Evolutionary conservation across 2,329 filamentous ascomycete species (phyloP), one percentile per base, ranked within the genome.

Genomic region (Trichoderma breve): DNA sequence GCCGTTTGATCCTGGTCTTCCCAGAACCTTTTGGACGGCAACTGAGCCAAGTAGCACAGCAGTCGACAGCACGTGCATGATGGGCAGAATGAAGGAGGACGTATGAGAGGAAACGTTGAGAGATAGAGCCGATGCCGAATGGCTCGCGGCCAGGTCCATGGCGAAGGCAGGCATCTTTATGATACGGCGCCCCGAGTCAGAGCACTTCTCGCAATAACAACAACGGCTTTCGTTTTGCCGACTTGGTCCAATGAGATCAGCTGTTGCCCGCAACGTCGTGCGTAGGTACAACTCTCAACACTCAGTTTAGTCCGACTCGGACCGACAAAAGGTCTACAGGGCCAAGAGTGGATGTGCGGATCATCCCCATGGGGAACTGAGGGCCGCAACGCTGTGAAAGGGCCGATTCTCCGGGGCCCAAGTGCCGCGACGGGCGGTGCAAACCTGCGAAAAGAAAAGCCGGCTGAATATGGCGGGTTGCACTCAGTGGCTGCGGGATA

Each of bases 41-140:
- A 84, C 80, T 67, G 84, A 83, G 80, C 86, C 85, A 72, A 88
- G 80, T 32, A 89, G 79, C 36, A 88, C 75, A 36, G 86, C 79
- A 70, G 85, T 85, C 30, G 85, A 82, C 73, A 88, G 74, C 67
- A 85, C 80, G 76, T 87, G 82, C 86, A 88, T 87, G 78, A 85
- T 81, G 75, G 83, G 82, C 73, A 81, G 78, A 51, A 78, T 72
- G 36, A 78, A 60, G 57, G 55, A 47, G 8, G 60, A 51, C 32
- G 75, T 74, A 26, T 51, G 67, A 18, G 75, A 77, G 21, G 79
- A 78, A 73, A 73, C 75, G 75, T 80, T 81, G 76, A 74, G 36
- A 14, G 76, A 78, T 58, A 78, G 73, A 53, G 74, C 76, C 69
- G 78, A 76, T 66, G 76, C 73, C 78, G 72, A 72, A 71, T 74